Percentiles rank a stretch among this genome's conserved stretches.
Evolutionary conservation across 208 protist species (phyloP).

Genomic region (Wallacemonas collosoma): DNA sequence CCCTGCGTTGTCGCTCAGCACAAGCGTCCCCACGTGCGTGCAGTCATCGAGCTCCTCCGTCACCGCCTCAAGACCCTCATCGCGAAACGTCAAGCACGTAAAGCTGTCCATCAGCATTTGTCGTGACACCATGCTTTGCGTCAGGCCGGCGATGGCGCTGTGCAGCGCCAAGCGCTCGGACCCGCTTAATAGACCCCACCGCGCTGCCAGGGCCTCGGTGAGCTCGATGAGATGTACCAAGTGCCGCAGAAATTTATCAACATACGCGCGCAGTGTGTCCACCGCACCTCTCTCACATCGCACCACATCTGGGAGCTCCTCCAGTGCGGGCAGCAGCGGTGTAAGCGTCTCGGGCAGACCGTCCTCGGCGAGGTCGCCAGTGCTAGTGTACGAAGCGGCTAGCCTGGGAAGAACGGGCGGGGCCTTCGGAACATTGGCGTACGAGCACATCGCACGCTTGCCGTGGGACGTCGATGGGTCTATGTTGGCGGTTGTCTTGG

Average conservation of each 20-base stretch:
- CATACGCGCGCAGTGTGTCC: constrained; percentile 29
- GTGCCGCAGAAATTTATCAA: constrained; percentile 32
- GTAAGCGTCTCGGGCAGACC: neutral
- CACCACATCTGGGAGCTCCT: constrained; percentile 35
- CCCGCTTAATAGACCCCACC: constrained; percentile 53
- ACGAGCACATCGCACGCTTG: constrained; percentile 7
- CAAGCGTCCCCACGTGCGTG: constrained; percentile 44
- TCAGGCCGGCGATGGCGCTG: constrained; percentile 46
- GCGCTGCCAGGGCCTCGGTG: constrained; percentile 23
- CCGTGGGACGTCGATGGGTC: too few relatives aligned
- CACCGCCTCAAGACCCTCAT: constrained; percentile 35
- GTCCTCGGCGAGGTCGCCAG: constrained; percentile 8
- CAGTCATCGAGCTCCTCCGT: constrained; percentile 49
- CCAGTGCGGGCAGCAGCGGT: constrained; percentile 37
- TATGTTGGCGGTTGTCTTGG: neutral
- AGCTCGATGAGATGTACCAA: constrained; percentile 39
- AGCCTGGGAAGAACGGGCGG: constrained; percentile 9
- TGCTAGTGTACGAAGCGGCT: constrained; percentile 4
- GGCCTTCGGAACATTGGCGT: constrained; percentile 7
- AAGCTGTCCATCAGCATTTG: constrained; percentile 52
- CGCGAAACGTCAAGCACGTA: constrained; percentile 49
- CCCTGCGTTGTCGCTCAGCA: constrained; percentile 53
- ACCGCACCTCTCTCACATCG: constrained; percentile 45
- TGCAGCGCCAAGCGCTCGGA: constrained; percentile 45
- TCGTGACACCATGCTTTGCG: constrained; percentile 30